Evolutionary conservation across 352 stramenopile species (phyloP).

Genomic region (Vaucheria bursata): DNA sequence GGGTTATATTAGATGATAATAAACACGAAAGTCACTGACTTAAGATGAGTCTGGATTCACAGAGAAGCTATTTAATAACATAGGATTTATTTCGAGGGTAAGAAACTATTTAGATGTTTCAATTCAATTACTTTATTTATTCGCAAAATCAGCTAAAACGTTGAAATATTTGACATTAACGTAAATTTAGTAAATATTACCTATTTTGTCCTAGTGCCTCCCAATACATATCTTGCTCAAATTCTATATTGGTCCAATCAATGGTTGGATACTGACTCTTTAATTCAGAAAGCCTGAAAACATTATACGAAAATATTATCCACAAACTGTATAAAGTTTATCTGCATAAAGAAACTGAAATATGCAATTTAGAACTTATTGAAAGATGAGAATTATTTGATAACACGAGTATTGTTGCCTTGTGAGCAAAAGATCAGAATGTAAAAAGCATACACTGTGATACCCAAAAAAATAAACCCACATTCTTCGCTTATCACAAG

Average conservation of each 20-base stretch:
- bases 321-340: neutral
- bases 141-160: neutral
- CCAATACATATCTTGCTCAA: constrained; percentile 29
- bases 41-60: neutral
- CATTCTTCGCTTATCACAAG: constrained; percentile 31
- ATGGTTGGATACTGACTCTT: constrained; percentile 21
- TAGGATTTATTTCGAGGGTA: neutral
- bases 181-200: neutral
- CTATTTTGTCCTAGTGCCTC: constrained; percentile 14
- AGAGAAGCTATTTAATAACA: neutral
- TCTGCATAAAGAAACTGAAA: neutral
- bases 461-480: constrained; percentile 13
- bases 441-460: neutral
- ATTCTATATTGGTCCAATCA: constrained; percentile 10
- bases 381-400: neutral
- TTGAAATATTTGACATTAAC: neutral
- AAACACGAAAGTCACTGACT: neutral
- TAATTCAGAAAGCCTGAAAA: constrained; percentile 9
- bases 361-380: neutral
- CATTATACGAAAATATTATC: neutral
- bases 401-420: neutral
- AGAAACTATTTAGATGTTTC: neutral
- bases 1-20: neutral
- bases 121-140: neutral
- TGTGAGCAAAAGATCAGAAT: neutral